Base-by-base conservation (phyloP, 495 filamentous ascomycete genomes). In the Aspergillus egyptiacus region DNA sequence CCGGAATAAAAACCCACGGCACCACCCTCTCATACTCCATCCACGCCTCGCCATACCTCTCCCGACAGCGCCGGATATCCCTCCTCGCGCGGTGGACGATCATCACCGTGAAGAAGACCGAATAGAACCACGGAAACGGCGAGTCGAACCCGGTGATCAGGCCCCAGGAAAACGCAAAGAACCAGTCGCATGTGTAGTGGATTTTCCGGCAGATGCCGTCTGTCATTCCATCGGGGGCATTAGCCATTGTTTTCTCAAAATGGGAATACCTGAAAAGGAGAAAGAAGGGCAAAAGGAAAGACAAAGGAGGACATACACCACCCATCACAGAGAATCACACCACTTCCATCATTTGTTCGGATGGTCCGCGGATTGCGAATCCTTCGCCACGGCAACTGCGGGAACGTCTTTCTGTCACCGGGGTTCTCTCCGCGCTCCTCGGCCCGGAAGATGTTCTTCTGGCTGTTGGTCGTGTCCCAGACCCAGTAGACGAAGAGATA, bases 1-100 rank as follows among this genome's bases (percentile, higher is more conserved):
- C 90, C 53, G 91, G 91, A 75, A 98, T 95, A 58, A 96, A 96
- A 47, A 96, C 66, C 68, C 89, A 95, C 22, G 91, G 91, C 34
- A 95, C 89, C 55, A 72, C 75, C 62, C 75, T 77, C 73, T 88
- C 85, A 67, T 96, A 98, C 73, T 95, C 84, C 39, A 70, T 68
- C 91, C 91, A 98, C 27, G 86, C 85, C 27, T 87, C 84, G 7
- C 93, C 91, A 68, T 98, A 98, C 72, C 89, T 94, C 56, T 72
- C 70, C 30, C 81, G 75, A 67, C 91, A 98, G 39, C 83, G 72
- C 56, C 82, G 70, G 48, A 91, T 89, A 68, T 98, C 91, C 33
- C 91, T 76, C 57, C 66, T 74, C 9, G 87, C 82, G 22, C 91
- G 85, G 67, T 98, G 93, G 14, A 81, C 66, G 58, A 98, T 96